Percentiles rank a stretch among this genome's conserved stretches.
Evolutionary conservation across 2,329 filamentous ascomycete genomes (phyloP).

Genomic region (Purpureocillium lavendulum): DNA sequence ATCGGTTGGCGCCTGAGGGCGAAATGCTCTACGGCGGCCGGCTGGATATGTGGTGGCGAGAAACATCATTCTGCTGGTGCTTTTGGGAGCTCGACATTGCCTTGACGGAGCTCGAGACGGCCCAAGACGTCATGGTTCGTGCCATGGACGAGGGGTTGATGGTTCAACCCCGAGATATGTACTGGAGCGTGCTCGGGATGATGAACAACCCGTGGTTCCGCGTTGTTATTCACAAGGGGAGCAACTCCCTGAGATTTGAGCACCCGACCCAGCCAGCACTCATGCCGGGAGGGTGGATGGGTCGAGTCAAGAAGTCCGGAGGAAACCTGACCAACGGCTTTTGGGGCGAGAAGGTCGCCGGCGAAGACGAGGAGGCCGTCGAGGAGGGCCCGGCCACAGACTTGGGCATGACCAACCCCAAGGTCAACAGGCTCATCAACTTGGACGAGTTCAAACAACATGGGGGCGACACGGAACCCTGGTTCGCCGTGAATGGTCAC

Average conservation of each 20-base stretch:
- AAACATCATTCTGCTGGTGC: conserved; percentile 83
- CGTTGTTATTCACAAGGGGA: conserved; percentile 65
- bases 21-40: conserved; percentile 65
- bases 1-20: conserved; percentile 52
- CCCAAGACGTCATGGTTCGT: conserved; percentile 70
- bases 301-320: conserved; percentile 73
- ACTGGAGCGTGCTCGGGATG: conserved; percentile 92
- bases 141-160: conserved; percentile 89
- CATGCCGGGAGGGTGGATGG: conserved; percentile 86
- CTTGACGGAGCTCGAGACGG: conserved; percentile 49
- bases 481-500: conserved; percentile 84
- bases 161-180: conserved; percentile 85
- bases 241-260: conserved; percentile 60
- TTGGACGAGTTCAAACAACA: conserved; percentile 67
- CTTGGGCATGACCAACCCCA: conserved; percentile 69
- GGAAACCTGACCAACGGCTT: conserved; percentile 73
- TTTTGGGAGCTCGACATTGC: conserved; percentile 75
- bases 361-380: conserved; percentile 32
- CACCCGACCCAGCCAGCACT: conserved; percentile 79
- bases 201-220: conserved; percentile 98
- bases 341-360: conserved; percentile 68
- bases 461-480: conserved; percentile 56
- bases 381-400: conserved; percentile 49
- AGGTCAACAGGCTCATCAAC: conserved; percentile 54
- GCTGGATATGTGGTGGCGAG: conserved; percentile 74